Percentiles rank a stretch among this genome's conserved stretches.
These are phyloP conservation scores for Lathyrus sativus DNA, from an alignment of 306 rosid genomes.

Conservation along the genomic window DNA sequence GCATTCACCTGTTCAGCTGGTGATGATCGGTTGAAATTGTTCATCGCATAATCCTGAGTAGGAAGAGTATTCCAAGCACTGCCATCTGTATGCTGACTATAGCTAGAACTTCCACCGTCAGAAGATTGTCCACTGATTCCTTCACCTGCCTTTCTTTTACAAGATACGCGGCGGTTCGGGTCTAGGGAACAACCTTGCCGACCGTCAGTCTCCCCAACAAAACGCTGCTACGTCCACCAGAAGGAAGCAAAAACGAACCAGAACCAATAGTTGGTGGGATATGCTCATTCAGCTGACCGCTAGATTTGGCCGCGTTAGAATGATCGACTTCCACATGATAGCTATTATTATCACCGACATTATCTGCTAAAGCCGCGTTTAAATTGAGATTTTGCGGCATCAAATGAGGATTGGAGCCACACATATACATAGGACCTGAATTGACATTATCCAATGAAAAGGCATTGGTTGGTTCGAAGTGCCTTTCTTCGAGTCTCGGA, in stretches of 20 bases:
- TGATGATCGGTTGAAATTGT: conserved; percentile 51
- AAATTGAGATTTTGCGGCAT: too few species aligned
- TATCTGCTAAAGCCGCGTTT: conserved; percentile 59
- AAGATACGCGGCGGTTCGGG: conserved; percentile 60
- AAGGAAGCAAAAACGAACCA: conserved; percentile 62
- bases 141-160: conserved; percentile 87
- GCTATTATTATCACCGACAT: conserved; percentile 43
- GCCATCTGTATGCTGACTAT: too few species aligned
- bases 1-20: conserved; percentile 58
- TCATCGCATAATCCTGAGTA: conserved; percentile 49
- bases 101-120: too few species aligned
- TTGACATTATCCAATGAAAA: too few species aligned
- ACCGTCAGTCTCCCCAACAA: conserved; percentile 55
- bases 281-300: conserved; percentile 58
- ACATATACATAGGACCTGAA: too few species aligned
- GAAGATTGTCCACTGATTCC: too few species aligned
- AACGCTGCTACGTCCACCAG: conserved; percentile 52
- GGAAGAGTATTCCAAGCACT: conserved; percentile 58
- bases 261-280: conserved; percentile 49
- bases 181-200: conserved; percentile 77
- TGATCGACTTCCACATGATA: conserved; percentile 55
- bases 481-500: too few species aligned
- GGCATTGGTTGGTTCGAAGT: too few species aligned
- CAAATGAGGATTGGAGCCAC: too few species aligned
- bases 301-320: conserved; percentile 61